These are phyloP conservation scores for Diaporthe caulivora DNA, from an alignment of 2,329 filamentous ascomycete genomes.

Conservation along the genomic window DNA sequence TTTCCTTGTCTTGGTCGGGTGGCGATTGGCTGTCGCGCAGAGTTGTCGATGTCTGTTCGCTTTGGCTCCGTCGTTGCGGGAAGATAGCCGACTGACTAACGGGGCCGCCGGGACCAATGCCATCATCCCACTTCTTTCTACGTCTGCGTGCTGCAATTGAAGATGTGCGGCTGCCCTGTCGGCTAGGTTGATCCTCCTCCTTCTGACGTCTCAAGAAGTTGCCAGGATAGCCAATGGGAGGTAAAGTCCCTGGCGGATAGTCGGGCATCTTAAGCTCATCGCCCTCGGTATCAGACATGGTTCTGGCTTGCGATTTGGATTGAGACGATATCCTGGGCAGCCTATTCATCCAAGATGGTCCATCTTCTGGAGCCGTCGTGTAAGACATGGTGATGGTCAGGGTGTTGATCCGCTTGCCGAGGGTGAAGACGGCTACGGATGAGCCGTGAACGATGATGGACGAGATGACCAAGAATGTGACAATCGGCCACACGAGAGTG, in stretches of 20 bases:
- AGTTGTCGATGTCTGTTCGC: constrained; percentile 41
- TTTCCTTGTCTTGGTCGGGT: constrained; percentile 43
- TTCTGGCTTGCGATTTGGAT: constrained; percentile 85
- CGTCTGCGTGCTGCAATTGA: constrained; percentile 72
- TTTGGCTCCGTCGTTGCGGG: constrained; percentile 64
- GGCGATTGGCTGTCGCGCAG: constrained; percentile 40
- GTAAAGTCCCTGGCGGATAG: constrained; percentile 77
- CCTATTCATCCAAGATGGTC: constrained; percentile 94
- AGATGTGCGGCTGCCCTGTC: constrained; percentile 69
- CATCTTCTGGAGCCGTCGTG: constrained; percentile 88
- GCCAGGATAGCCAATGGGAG: constrained; percentile 77
- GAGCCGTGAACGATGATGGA: constrained; percentile 97
- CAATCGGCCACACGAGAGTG: constrained; percentile 93
- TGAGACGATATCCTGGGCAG: constrained; percentile 78
- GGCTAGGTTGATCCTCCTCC: constrained; percentile 75
- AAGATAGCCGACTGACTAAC: constrained; percentile 91
- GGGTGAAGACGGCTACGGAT: constrained; percentile 97
- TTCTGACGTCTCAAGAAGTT: constrained; percentile 86
- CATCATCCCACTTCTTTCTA: constrained; percentile 77
- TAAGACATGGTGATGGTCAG: constrained; percentile 96
- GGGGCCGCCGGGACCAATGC: constrained; percentile 85
- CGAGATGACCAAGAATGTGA: constrained; percentile 91
- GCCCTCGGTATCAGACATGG: constrained; percentile 82
- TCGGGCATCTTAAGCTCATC: constrained; percentile 72
- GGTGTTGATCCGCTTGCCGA: constrained; percentile 98